Evolutionary conservation across 371 early-diverging fungal species (phyloP), one percentile per base, ranked within the genome.

Genomic region (Cokeromyces recurvatus): DNA sequence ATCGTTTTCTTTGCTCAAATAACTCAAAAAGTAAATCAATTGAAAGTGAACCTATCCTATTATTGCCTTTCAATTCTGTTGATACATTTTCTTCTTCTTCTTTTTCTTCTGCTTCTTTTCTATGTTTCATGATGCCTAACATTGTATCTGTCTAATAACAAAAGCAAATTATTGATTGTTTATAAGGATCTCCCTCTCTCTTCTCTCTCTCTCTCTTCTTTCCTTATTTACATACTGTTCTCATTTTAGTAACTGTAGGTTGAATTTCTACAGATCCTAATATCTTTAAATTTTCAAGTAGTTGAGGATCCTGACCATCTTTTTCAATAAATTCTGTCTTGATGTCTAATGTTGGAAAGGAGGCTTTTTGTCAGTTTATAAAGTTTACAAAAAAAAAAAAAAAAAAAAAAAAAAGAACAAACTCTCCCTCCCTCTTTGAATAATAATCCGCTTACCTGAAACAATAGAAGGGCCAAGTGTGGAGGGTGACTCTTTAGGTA

Each of bases 221-320:
- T n/a, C n/a, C n/a, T n/a, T n/a, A 46, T 21, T 11, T 15, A 31
- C 46, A 41, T 60, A 66, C 65, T 15, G 64, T 44, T 37, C 64
- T 56, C 62, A 68, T 64, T 48, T 59, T 58, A 14, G 66, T 64
- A 8, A 56, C 25, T 7, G 69, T 65, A 16, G 57, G 65, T 27
- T 53, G 55, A 37, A 74, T 54, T 2, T 58, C 56, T 19, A 74
- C 71, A 21, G 62, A 66, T 0, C 74, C 74, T 8, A 74, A 38
- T 0, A 48, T 39, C 37, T 46, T 48, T 10, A 74, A 46, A 10
- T 71, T 62, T 31, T 62, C 51, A 37, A 59, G 59, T 7, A 74
- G 41, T n/a, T 66, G 59, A 2, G 63, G 66, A 56, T 74, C 71
- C 15, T 59, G 56, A 15, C 55, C 24, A 22, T 68, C 71, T 46